Evolutionary conservation across 192 early-diverging fungal species (phyloP), one percentile per base, ranked within the genome.

Genomic region (Rhizophagus clarus): DNA sequence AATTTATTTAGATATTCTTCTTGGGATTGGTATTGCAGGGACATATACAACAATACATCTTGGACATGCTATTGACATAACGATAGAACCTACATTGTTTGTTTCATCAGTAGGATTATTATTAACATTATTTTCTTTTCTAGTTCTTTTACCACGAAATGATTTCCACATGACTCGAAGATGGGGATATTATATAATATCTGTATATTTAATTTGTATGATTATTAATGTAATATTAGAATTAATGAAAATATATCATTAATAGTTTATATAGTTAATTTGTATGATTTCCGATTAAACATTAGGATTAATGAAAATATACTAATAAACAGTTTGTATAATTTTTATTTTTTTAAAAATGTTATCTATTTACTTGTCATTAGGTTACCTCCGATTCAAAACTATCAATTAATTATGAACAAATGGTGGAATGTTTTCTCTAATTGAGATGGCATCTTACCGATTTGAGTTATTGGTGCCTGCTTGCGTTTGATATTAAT

Each of bases 21-120:
- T 97, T 17, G 96, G 96, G 24, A 87, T 97, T 11, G 96, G 96
- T 45, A 86, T 96, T 40, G 90, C 94, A 63, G 94, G 90, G 10
- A 89, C 88, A 28, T 89, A 88, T 64, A 84, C 87, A 62, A 90
- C 92, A 34, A 37, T 86, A 0, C 85, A 86, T 64, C 85, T 83
- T 7, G 82, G 84, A 11, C 84, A 83, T 14, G 83, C 88, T 9
- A 90, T 91, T 79, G 81, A 84, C 9, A 86, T 95, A 31, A 78
- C 89, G 17, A 81, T 93, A 9, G 92, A 92, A 0, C 88, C 91
- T 15, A 90, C 93, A 0, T 87, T 95, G 20, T 81, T 93, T 77
- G 89, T 94, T 12, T 93, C 93, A 32, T 83, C 93, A 56, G 86
- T 88, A 12, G 91, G 93, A 17, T 83, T 94, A 10, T 84, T 94